These are phyloP conservation scores for Metschnikowia orientalis DNA, from an alignment of 805 yeast species.

Conservation along the genomic window DNA sequence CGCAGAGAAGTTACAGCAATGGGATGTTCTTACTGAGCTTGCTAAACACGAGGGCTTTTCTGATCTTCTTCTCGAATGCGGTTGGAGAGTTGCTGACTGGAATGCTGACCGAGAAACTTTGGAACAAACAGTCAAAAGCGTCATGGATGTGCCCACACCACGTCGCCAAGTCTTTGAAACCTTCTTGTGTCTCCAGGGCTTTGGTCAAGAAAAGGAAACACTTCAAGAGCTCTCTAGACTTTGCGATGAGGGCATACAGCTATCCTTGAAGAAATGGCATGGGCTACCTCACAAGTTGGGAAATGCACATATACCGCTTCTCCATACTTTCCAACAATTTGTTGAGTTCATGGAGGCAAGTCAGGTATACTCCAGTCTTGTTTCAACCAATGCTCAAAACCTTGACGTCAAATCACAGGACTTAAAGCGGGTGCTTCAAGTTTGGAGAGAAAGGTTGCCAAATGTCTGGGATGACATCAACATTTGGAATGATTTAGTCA, in stretches of 20 bases:
- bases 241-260: slow-evolving; percentile 95
- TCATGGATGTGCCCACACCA: slow-evolving; percentile 98
- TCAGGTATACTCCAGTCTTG: slow-evolving; percentile 83
- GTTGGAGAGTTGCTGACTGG: slow-evolving; percentile 99
- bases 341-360: slow-evolving; percentile 97
- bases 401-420: slow-evolving; percentile 92
- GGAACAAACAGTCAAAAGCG: slow-evolving; percentile 90
- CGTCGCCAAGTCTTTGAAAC: slow-evolving; percentile 94
- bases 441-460: slow-evolving; percentile 97
- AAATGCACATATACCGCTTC: slow-evolving; percentile 80
- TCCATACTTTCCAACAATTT: slow-evolving; percentile 95
- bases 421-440: slow-evolving; percentile 87
- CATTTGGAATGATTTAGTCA: slow-evolving; percentile 94
- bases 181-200: slow-evolving; percentile 86
- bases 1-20: slow-evolving; percentile 94
- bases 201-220: slow-evolving; percentile 84
- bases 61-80: slow-evolving; percentile 92
- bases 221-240: slow-evolving; percentile 77
- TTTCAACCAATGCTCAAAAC: slow-evolving; percentile 87
- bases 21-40: slow-evolving; percentile 94
- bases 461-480: slow-evolving; percentile 97
- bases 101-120: slow-evolving; percentile 89
- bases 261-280: slow-evolving; percentile 89
- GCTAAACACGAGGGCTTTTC: slow-evolving; percentile 98
- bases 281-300: slow-evolving; percentile 75